Evolutionary conservation across 768 basidiomycete species (phyloP).

Genomic region (Lentinula edodes): DNA sequence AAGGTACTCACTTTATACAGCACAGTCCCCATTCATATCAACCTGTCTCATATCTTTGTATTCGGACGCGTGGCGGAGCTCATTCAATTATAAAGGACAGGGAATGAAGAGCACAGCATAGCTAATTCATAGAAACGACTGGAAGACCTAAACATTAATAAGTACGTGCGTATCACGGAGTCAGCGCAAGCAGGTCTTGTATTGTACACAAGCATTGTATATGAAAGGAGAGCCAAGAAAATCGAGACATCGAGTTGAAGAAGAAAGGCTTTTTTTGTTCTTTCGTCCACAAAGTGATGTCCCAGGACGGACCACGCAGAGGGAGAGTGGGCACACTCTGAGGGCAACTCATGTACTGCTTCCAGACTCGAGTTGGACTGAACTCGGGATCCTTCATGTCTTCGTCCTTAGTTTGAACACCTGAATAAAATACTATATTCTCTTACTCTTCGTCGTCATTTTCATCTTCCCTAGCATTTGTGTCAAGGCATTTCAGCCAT

Average conservation of each 20-base stretch:
- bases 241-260: constrained; percentile 12
- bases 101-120: no score
- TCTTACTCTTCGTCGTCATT: constrained; percentile 13
- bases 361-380: constrained; percentile 27
- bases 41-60: no score
- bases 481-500: constrained; percentile 20
- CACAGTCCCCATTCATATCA: no score
- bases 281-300: constrained; percentile 29
- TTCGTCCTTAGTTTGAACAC: constrained; percentile 19
- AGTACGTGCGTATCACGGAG: not conserved
- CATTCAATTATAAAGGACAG: no score
- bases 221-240: not conserved
- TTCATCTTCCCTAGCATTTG: constrained; percentile 12
- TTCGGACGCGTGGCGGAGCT: no score
- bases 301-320: constrained; percentile 26
- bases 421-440: constrained; percentile 21
- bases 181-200: not conserved
- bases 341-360: constrained; percentile 30
- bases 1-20: no score
- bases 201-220: not conserved
- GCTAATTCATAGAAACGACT: no score
- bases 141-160: no score
- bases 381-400: constrained; percentile 19
- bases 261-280: constrained; percentile 24
- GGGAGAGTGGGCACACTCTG: constrained; percentile 18